Evolutionary conservation across 257 asterid species (phyloP), one percentile per base, ranked within the genome.

Genomic region (Fraxinus pennsylvanica): DNA sequence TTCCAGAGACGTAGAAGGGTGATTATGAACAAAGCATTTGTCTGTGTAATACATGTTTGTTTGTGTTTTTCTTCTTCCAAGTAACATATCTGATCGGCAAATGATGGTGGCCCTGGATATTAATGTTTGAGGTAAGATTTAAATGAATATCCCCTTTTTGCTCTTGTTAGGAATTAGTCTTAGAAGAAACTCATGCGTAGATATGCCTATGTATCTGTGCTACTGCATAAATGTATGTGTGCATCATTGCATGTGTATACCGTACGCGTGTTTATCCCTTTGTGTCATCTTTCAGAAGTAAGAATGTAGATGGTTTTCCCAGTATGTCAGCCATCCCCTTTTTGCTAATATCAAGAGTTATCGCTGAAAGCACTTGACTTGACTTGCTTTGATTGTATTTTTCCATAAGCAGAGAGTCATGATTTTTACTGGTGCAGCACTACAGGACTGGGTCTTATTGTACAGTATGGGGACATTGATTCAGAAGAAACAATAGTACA

Each of bases 401-500:
- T 43, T 27, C 32, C 35, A 71, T 38, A 30, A 17, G 19, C n/a
- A 63, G 74, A 33, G 41, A 25, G 47, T 70, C 9, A 36, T 72
- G 15, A 22, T n/a, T 27, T 57, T 70, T 54, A 65, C 57, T 76
- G 76, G 45, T 83, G 88, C 86, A 90, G 96, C 79, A 76, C 87
- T 33, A 73, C 43, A 59, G 88, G 84, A 72, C 72, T 59, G 73
- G 90, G 89, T 38, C 85, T 90, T 47, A 59, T 76, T 21, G 81
- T 90, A 67, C 80, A 76, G 52, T 87, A 86, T 74, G 81, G 63
- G 69, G 74, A 85, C 67, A 50, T 61, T 72, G 39, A 70, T 45
- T 36, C 63, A 9, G 82, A 81, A 68, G 91, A 84, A 72, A 74
- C 57, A 1, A 83, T 89, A 29, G 30, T 25, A 9, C 85, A 83